phyloP scores from a whole-genome alignment of 345 rosid species.

The Boechera retrofracta region DNA sequence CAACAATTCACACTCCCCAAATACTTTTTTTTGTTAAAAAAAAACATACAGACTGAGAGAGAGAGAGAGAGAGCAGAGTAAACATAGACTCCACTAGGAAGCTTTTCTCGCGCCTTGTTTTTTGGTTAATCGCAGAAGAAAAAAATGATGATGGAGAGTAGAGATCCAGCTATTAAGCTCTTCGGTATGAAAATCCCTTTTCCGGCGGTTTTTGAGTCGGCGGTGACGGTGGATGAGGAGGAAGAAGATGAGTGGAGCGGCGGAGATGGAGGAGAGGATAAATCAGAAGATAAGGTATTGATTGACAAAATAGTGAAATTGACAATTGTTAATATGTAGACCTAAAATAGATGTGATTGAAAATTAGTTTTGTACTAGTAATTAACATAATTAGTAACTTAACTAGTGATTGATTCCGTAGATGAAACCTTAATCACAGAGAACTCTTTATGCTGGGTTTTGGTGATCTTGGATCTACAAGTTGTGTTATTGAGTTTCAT shows the following conservation, averaged over 20 bases:
- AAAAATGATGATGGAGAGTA: constrained; percentile 54
- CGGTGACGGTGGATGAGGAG: constrained; percentile 20
- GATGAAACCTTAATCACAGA: neutral
- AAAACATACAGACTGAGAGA: neutral
- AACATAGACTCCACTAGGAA: constrained; percentile 11
- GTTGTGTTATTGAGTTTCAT: too few relatives aligned
- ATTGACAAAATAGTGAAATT: neutral
- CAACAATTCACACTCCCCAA: constrained; percentile 31
- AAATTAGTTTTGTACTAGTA: neutral
- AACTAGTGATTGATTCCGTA: neutral
- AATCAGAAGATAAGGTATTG: constrained; percentile 60
- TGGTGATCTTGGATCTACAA: constrained; percentile 1
- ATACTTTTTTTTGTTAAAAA: neutral
- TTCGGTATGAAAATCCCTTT: constrained; percentile 77
- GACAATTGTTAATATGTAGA: neutral
- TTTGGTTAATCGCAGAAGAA: neutral
- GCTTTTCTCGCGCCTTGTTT: constrained; percentile 7
- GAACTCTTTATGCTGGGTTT: neutral
- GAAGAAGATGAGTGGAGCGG: constrained; percentile 30
- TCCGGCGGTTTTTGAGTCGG: constrained; percentile 39
- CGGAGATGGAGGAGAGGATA: constrained; percentile 39
- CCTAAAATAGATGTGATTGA: neutral
- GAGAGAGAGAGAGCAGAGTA: constrained; percentile 20
- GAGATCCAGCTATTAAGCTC: constrained; percentile 75
- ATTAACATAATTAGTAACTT: neutral